phyloP scores from a whole-genome alignment of 2,329 filamentous ascomycete genomes.

The Chaetomiaceae sp. region DNA sequence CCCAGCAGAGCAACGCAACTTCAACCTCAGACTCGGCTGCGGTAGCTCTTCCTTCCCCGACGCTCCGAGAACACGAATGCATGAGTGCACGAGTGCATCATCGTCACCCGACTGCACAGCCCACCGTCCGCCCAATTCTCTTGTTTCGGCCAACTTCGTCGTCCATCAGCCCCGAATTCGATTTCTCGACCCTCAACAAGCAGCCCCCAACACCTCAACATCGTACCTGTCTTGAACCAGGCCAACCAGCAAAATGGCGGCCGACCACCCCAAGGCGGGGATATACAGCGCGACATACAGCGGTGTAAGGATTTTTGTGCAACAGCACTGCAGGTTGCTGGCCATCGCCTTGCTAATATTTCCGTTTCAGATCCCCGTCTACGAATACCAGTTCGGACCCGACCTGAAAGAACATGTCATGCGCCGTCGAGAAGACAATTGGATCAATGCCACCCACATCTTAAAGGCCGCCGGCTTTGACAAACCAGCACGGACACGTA shows the following conservation, averaged over 20 bases:
- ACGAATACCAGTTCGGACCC: constrained; percentile 80
- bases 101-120: no score
- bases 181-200: no score
- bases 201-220: no score
- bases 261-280: constrained; percentile 40
- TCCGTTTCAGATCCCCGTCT: constrained; percentile 73
- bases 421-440: constrained; percentile 87
- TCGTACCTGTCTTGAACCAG: no score
- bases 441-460: constrained; percentile 99
- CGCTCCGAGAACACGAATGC: no score
- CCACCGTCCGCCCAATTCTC: no score
- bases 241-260: constrained; percentile 43
- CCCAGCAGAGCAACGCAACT: neutral
- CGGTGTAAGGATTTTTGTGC: constrained; percentile 47
- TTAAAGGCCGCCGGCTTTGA: constrained; percentile 95
- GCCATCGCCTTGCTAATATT: constrained; percentile 7
- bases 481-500: constrained; percentile 90
- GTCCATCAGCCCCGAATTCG: no score
- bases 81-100: no score
- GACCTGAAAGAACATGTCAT: constrained; percentile 87
- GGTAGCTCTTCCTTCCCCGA: no score
- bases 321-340: neutral
- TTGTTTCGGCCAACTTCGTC: no score
- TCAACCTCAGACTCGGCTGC: no score
- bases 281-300: constrained; percentile 67